These are phyloP conservation scores for Pilatotrama ljubarskyi DNA, from an alignment of 768 basidiomycete genomes.

Conservation along the genomic window DNA sequence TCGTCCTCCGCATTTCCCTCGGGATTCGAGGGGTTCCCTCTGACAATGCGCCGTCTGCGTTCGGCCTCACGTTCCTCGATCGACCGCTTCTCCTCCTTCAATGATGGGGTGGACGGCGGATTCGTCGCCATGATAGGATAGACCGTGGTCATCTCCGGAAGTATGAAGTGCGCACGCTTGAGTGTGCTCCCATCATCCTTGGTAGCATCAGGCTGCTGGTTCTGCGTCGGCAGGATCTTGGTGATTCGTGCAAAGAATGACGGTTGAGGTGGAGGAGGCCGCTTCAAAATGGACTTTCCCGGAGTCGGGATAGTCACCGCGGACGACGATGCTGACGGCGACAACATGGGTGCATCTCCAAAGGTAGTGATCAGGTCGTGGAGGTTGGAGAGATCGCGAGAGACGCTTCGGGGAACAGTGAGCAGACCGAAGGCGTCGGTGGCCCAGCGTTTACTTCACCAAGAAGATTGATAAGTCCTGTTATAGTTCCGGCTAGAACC, in stretches of 20 bases:
- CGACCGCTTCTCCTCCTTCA: constrained; percentile 81
- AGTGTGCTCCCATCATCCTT: constrained; percentile 60
- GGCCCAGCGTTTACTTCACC: not conserved
- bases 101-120: constrained; percentile 76
- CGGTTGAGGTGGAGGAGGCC: constrained; percentile 65
- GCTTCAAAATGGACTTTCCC: constrained; percentile 81
- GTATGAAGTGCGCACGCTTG: constrained; percentile 88
- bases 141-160: constrained; percentile 81
- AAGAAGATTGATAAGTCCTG: not conserved
- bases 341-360: constrained; percentile 32
- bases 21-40: constrained; percentile 40
- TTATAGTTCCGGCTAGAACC: not conserved
- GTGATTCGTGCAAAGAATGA: constrained; percentile 70
- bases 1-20: constrained; percentile 41
- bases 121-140: constrained; percentile 88
- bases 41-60: constrained; percentile 62
- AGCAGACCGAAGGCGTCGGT: not conserved
- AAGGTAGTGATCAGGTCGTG: not conserved
- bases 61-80: constrained; percentile 76
- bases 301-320: constrained; percentile 79
- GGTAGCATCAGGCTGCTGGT: constrained; percentile 23
- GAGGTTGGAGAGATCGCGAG: constrained; percentile 10
- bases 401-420: not conserved
- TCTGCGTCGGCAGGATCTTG: constrained; percentile 67
- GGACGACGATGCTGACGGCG: constrained; percentile 74